These are phyloP conservation scores for Paulownia fortunei DNA, from an alignment of 257 asterid species.

Conservation along the genomic window DNA sequence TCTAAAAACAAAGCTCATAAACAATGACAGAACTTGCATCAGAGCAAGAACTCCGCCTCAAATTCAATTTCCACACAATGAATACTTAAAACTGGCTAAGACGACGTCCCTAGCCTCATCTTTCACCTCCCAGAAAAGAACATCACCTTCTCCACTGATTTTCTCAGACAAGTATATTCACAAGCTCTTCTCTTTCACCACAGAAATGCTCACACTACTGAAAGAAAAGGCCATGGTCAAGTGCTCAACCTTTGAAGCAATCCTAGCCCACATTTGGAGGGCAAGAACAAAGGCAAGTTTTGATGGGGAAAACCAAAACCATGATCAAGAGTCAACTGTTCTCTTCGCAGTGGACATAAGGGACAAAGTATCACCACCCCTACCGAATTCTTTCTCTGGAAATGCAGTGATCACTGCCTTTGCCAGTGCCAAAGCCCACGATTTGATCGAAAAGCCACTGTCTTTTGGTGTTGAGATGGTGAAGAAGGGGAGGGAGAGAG, in stretches of 20 bases:
- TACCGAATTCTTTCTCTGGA: conserved; percentile 37
- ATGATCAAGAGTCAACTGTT: conserved; percentile 34
- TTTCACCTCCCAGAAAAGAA: conserved; percentile 44
- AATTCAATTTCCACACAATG: conserved; percentile 47
- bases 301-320: background rate
- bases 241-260: conserved; percentile 54
- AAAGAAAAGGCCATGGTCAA: conserved; percentile 35
- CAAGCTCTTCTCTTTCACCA: conserved; percentile 43
- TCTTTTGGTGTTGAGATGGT: conserved; percentile 38
- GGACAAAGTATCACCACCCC: conserved; percentile 34
- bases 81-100: conserved; percentile 32
- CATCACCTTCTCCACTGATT: conserved; percentile 41
- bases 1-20: conserved; percentile 23
- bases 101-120: conserved; percentile 37
- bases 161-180: conserved; percentile 43
- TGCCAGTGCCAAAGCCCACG: conserved; percentile 31
- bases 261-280: conserved; percentile 50
- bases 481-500: conserved; percentile 42
- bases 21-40: conserved; percentile 44
- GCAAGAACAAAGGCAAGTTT: conserved; percentile 45
- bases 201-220: conserved; percentile 30
- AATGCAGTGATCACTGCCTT: conserved; percentile 52
- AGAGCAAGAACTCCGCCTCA: conserved; percentile 55
- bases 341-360: conserved; percentile 53
- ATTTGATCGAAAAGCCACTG: conserved; percentile 33